Percentiles rank a stretch among this genome's conserved stretches.
These are phyloP conservation scores for Carex kokanica DNA, from an alignment of 176 grass and related monocot species.

Conservation along the genomic window DNA sequence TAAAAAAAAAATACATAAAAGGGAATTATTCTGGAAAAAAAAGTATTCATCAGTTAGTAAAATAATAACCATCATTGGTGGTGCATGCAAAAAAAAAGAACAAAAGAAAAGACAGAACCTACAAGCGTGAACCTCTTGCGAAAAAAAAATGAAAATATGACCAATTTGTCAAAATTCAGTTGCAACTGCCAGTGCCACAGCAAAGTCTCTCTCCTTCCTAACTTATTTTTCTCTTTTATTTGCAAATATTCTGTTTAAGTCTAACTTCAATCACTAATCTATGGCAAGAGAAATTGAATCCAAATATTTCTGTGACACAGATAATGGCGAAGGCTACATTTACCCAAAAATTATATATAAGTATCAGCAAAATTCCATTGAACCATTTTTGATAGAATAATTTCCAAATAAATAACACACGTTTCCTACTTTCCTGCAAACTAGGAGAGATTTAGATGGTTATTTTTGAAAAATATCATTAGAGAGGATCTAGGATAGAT, in stretches of 20 bases:
- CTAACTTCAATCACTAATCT: neutral
- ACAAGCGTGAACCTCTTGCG: neutral
- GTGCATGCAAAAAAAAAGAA: neutral
- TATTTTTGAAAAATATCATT: neutral
- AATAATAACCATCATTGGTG: neutral
- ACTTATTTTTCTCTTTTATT: neutral
- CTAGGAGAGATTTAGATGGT: neutral
- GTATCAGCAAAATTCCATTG: neutral
- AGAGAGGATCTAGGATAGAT: neutral
- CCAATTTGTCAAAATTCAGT: neutral
- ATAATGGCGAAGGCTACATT: neutral
- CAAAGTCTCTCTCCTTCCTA: neutral
- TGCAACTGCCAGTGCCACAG: neutral
- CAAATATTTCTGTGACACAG: neutral
- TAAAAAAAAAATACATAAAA: neutral
- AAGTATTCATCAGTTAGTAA: neutral
- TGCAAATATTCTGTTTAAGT: neutral
- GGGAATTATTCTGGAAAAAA: neutral
- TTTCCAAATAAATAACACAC: neutral
- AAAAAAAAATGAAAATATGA: neutral
- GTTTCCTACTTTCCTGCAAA: neutral
- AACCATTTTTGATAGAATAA: constrained; percentile 2
- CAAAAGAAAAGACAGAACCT: neutral
- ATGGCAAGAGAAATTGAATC: neutral
- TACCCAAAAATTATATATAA: neutral